A percentile compares a stretch with the other conserved stretches of the same genome.
These are phyloP conservation scores for Inonotus hispidus DNA, from an alignment of 1,284 basidiomycete genomes.

Conservation along the genomic window DNA sequence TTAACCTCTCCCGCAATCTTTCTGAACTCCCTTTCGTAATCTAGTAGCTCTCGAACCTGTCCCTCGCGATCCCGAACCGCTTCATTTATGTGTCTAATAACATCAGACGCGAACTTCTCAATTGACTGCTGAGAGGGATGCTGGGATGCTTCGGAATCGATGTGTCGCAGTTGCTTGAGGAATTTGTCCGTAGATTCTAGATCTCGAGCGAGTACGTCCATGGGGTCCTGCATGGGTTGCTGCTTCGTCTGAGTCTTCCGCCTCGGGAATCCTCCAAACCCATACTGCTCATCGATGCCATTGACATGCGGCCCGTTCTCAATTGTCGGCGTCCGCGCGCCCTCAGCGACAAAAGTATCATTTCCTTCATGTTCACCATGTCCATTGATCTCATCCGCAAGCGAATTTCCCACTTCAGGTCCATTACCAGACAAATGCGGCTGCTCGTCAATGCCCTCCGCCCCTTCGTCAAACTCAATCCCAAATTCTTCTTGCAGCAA, in stretches of 20 bases:
- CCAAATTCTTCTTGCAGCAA: constrained; percentile 79
- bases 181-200: constrained; percentile 74
- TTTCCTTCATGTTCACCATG: constrained; percentile 9
- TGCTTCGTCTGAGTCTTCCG: background rate
- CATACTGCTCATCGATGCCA: constrained; percentile 13
- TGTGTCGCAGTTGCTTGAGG: constrained; percentile 57
- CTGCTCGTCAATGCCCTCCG: constrained; percentile 67
- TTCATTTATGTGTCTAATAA: constrained; percentile 71
- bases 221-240: constrained; percentile 53
- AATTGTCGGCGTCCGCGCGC: constrained; percentile 1
- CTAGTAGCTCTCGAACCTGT: constrained; percentile 69
- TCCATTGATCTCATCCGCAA: constrained; percentile 25
- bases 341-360: background rate
- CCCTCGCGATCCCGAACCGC: constrained; percentile 68
- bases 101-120: constrained; percentile 66
- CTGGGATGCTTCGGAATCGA: constrained; percentile 51
- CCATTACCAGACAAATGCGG: constrained; percentile 20
- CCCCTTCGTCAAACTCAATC: constrained; percentile 80
- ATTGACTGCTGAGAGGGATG: constrained; percentile 44
- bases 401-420: constrained; percentile 26
- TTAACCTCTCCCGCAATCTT: constrained; percentile 72
- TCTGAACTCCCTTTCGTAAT: constrained; percentile 72
- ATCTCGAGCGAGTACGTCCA: constrained; percentile 64
- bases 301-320: constrained; percentile 2
- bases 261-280: background rate